These are phyloP conservation scores for Cytospora piceicola DNA, from an alignment of 2,329 filamentous ascomycete species.

Conservation along the genomic window DNA sequence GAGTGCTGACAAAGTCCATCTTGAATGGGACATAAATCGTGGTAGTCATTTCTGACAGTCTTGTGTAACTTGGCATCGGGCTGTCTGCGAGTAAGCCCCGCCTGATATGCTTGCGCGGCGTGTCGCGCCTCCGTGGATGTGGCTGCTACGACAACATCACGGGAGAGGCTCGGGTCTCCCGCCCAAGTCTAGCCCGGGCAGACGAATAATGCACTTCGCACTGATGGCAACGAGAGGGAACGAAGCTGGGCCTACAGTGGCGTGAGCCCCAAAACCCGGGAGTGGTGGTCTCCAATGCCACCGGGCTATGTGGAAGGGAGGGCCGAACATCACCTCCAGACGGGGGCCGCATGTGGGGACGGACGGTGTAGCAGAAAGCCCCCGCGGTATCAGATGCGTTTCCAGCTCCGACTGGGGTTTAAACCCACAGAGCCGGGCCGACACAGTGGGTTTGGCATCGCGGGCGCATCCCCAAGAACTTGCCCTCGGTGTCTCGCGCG, in stretches of 20 bases:
- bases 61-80: not conserved
- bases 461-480: too few relatives aligned
- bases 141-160: too few relatives aligned
- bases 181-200: not conserved
- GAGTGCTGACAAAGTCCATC: not conserved
- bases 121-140: too few relatives aligned
- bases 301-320: too few relatives aligned
- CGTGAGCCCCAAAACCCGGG: not conserved
- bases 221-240: not conserved
- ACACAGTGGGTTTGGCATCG: not conserved
- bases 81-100: not conserved
- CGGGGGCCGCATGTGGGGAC: not conserved
- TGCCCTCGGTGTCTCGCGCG: not conserved
- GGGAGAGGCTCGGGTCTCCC: too few relatives aligned
- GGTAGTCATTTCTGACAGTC: too few relatives aligned
- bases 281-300: not conserved
- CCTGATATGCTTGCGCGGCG: not conserved
- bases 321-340: not conserved
- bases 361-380: not conserved
- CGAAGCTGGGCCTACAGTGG: not conserved
- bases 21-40: too few relatives aligned
- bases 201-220: not conserved
- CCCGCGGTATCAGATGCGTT: not conserved
- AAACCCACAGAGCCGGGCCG: too few relatives aligned
- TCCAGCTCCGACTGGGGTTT: not conserved